Evolutionary conservation across 768 basidiomycete genomes (phyloP), one percentile per base, ranked within the genome.

Genomic region (Tylopilus vinaceipallidus): DNA sequence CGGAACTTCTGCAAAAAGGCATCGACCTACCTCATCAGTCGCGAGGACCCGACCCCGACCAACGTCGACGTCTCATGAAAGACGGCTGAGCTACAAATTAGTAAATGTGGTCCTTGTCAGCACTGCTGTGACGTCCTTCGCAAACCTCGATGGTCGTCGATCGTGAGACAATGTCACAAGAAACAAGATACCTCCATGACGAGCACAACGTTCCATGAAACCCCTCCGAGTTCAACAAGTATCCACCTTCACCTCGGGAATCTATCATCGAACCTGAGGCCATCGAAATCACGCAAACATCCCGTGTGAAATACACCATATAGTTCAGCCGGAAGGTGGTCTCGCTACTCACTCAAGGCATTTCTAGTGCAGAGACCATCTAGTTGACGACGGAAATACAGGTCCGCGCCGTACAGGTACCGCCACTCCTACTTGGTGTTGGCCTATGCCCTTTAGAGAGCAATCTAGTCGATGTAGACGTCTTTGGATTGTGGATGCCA

Each of bases 131-230:
- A 65, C 97, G 94, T 55, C 97, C 97, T 68, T 99, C 97, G 52
- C 97, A 88, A 62, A 99, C 90, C 71, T 99, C 97, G 59, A 98
- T 79, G 39, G 97, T 99, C 95, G 98, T 99, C 45, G 91, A 94
- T 61, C 97, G 93, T 42, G 97, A 98, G 29, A 99, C 97, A 64
- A 99, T 97, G 66, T 99, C 97, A 66, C 97, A 93, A 39, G 97
- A 99, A 35, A 97, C 97, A 58, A 99, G 83, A 78, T 99, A 97
- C 79, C 98, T 98, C 54, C 97, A 37, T 95, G 98, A 10, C 97
- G 97, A 0, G 97, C 97, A 70, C 98, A 98, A 70, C 95, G 91
- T 72, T 98, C 95, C 97, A 99, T 99, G 79, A 99, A 99, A 52
- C 97, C 97, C 97, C 77, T 98, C 88, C 9, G 93, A 91, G 76